Evolutionary conservation across 768 basidiomycete species (phyloP), one percentile per base, ranked within the genome.

Genomic region (Panellus pusillus): DNA sequence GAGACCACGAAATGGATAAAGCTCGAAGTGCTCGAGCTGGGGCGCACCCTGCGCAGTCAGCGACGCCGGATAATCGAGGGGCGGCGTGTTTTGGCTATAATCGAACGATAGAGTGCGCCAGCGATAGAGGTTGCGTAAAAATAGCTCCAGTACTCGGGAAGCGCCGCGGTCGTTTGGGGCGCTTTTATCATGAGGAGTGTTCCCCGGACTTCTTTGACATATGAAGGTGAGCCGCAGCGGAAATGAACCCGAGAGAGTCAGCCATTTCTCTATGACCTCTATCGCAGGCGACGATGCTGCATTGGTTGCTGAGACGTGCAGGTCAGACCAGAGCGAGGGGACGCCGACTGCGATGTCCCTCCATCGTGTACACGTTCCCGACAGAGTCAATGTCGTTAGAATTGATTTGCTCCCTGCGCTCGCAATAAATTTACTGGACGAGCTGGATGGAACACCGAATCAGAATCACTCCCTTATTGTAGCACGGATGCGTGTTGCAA

Each of bases 81-180:
- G n/a, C n/a, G n/a, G n/a, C n/a, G n/a, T n/a, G n/a, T n/a, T n/a
- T n/a, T n/a, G n/a, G n/a, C n/a, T n/a, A n/a, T n/a, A n/a, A n/a
- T 56, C 50, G 18, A 56, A 51, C 11, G 50, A 42, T 19, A 43
- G 15, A 14, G 28, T 2, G 12, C 50, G 49, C 55, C 55, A 56
- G 41, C 55, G 55, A 37, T 56, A 44, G 18, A 56, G 36, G 40
- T 56, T 56, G 18, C 35, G 13, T 39, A 56, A n/a, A 32, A 56
- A 51, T 12, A 56, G 3, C 19, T 56, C 55, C 1, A 56, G 41
- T 2, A 56, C 50, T 24, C 45, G 20, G 6, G 39, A 51, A 13
- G 51, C 45, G 6, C 48, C 54, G 18, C n/a, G 46, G n/a, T 54
- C 39, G 38, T 29, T 49, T 3, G 48, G n/a, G n/a, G 7, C n/a